Evolutionary conservation across 192 early-diverging fungal species (phyloP).

Genomic region (Dissophora ornata): DNA sequence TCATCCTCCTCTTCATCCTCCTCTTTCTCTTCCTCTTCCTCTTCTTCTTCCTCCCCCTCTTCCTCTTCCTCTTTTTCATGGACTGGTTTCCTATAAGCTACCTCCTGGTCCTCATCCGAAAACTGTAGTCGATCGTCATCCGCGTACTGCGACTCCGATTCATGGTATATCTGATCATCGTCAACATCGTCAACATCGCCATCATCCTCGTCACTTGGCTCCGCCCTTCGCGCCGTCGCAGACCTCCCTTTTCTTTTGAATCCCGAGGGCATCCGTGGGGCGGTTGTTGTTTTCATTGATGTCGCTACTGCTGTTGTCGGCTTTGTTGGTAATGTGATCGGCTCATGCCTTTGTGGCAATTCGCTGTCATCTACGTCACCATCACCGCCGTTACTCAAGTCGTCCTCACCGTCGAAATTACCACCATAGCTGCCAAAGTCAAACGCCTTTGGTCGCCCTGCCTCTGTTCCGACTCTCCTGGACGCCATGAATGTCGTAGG

Average conservation of each 20-base stretch:
- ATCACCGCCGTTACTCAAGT: background rate
- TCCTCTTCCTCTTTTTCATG: conserved; percentile 10
- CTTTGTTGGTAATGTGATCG: no score
- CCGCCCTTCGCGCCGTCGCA: background rate
- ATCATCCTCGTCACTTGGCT: background rate
- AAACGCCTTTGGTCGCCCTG: conserved; percentile 17
- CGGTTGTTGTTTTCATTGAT: no score
- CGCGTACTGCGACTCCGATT: background rate
- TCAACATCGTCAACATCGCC: background rate
- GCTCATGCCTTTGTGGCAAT: no score
- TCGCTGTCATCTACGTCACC: background rate
- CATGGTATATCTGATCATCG: conserved; percentile 7
- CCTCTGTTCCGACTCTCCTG: no score
- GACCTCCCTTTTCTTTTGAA: no score
- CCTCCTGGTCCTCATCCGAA: conserved; percentile 14
- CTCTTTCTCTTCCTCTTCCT: background rate
- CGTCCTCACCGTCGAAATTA: background rate
- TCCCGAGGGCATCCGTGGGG: no score
- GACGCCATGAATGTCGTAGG: no score
- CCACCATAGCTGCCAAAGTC: conserved; percentile 6
- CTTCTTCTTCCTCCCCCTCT: background rate
- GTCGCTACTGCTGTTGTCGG: no score
- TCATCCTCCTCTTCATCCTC: no score
- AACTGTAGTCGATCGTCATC: conserved; percentile 12
- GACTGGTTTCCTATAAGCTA: background rate